Evolutionary conservation across 805 yeast species (phyloP).

Genomic region (Hermanozyma aechmeae): DNA sequence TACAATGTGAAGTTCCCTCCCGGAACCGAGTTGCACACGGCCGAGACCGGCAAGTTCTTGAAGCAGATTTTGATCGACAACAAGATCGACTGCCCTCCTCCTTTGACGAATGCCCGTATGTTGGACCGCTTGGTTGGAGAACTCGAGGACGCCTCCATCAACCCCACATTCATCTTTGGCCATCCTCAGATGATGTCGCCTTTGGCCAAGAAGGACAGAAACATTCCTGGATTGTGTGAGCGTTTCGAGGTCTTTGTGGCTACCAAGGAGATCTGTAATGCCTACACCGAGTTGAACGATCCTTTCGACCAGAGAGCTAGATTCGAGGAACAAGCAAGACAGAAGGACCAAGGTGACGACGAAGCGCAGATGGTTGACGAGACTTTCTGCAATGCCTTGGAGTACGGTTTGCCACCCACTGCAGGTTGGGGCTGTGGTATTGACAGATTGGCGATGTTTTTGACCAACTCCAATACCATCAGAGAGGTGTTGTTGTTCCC

Average conservation of each 20-base stretch:
- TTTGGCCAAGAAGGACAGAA: constrained; percentile 91
- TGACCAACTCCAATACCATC: constrained; percentile 91
- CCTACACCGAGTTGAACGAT: constrained; percentile 97
- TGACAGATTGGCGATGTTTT: constrained; percentile 95
- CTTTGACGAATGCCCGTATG: constrained; percentile 97
- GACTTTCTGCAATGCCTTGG: constrained; percentile 94
- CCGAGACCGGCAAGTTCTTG: constrained; percentile 86
- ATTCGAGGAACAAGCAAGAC: constrained; percentile 98
- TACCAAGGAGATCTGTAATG: constrained; percentile 95
- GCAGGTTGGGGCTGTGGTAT: constrained; percentile 99
- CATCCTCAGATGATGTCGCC: constrained; percentile 99
- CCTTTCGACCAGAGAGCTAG: constrained; percentile 97
- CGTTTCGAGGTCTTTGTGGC: constrained; percentile 98
- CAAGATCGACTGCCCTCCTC: constrained; percentile 85
- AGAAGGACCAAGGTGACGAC: constrained; percentile 98
- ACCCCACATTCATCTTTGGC: constrained; percentile 96
- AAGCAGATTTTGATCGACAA: constrained; percentile 67
- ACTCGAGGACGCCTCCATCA: constrained; percentile 86
- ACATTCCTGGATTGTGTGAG: constrained; percentile 90
- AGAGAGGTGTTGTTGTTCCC: constrained; percentile 98
- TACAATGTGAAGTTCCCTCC: constrained; percentile 88
- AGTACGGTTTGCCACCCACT: constrained; percentile 97
- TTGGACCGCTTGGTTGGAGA: constrained; percentile 97
- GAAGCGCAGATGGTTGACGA: constrained; percentile 97
- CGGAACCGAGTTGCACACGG: constrained; percentile 90